phyloP scores from a whole-genome alignment of 169 alveolate species.

The Plasmodium malariae region DNA sequence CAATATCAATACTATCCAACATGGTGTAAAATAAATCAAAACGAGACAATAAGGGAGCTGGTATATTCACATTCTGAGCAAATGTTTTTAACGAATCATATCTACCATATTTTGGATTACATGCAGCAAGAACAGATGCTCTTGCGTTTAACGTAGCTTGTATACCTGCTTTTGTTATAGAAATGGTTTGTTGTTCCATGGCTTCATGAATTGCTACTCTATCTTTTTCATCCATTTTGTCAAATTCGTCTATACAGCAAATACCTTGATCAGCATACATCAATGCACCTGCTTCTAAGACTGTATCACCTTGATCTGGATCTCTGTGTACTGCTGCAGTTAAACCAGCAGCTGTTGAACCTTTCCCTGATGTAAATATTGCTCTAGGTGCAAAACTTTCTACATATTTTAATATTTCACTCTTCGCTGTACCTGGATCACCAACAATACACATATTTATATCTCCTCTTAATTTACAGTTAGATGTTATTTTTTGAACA shows the following conservation, averaged over 20 bases:
- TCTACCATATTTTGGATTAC: slow-evolving; percentile 97
- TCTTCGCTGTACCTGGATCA: slow-evolving; percentile 98
- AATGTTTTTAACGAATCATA: slow-evolving; percentile 93
- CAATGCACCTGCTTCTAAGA: slow-evolving; percentile 98
- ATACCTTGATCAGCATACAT: slow-evolving; percentile 98
- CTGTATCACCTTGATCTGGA: slow-evolving; percentile 97
- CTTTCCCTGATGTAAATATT: slow-evolving; percentile 96
- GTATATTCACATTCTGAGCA: slow-evolving; percentile 94
- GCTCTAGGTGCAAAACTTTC: slow-evolving; percentile 94
- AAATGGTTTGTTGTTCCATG: slow-evolving; percentile 98
- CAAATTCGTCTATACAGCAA: slow-evolving; percentile 98
- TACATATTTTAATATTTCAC: slow-evolving; percentile 95
- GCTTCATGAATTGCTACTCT: slow-evolving; percentile 99
- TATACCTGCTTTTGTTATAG: slow-evolving; percentile 98
- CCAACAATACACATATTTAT: slow-evolving; percentile 97
- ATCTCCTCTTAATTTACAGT: slow-evolving; percentile 96
- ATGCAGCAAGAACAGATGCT: slow-evolving; percentile 99
- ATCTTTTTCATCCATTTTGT: slow-evolving; percentile 97
- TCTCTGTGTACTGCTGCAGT: slow-evolving; percentile 98
- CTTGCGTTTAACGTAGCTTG: slow-evolving; percentile 99
- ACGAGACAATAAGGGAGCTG: slow-evolving; percentile 97
- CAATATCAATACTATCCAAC: slow-evolving; percentile 93
- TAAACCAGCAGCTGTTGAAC: slow-evolving; percentile 97
- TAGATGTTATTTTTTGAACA: slow-evolving; percentile 94
- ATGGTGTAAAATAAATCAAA: slow-evolving; percentile 96